These are phyloP conservation scores for Niebla homalea DNA, from an alignment of 495 filamentous ascomycete genomes.

Conservation along the genomic window DNA sequence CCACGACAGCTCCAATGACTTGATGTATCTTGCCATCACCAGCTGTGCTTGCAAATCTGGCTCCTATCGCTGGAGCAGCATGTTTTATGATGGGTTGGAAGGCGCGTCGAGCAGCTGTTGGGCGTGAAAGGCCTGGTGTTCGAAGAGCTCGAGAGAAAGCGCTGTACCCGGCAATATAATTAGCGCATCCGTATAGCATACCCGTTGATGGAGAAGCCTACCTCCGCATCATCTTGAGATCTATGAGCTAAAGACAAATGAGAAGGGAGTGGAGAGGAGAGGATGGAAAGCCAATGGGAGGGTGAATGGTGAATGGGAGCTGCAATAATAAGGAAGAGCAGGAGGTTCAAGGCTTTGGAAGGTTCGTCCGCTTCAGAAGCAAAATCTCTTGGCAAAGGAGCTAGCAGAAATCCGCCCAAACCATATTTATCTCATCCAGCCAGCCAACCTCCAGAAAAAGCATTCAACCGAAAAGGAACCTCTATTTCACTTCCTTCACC, in stretches of 20 bases:
- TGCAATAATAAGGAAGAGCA: too few species aligned
- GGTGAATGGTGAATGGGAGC: too few species aligned
- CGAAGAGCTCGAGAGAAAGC: constrained; percentile 67
- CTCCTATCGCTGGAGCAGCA: constrained; percentile 45
- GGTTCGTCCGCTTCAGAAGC: neutral
- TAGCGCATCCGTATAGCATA: constrained; percentile 32
- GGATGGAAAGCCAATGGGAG: neutral
- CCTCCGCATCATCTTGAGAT: constrained; percentile 78
- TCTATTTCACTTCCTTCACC: too few species aligned
- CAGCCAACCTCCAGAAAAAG: neutral
- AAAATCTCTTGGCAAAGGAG: constrained; percentile 3
- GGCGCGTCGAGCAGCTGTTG: constrained; percentile 55
- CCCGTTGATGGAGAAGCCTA: constrained; percentile 28
- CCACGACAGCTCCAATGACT: constrained; percentile 60
- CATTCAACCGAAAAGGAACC: too few species aligned
- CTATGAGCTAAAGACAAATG: constrained; percentile 36
- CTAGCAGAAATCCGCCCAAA: constrained; percentile 6
- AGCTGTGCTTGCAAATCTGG: constrained; percentile 57
- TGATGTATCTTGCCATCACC: constrained; percentile 77
- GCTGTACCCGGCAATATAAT: constrained; percentile 37
- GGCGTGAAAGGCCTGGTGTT: constrained; percentile 61
- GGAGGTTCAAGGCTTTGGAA: too few species aligned
- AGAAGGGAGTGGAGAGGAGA: constrained; percentile 12
- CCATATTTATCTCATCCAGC: neutral
- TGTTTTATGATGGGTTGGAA: constrained; percentile 49